phyloP scores from a whole-genome alignment of 352 stramenopile genomes.

The Pythium brachiatum region DNA sequence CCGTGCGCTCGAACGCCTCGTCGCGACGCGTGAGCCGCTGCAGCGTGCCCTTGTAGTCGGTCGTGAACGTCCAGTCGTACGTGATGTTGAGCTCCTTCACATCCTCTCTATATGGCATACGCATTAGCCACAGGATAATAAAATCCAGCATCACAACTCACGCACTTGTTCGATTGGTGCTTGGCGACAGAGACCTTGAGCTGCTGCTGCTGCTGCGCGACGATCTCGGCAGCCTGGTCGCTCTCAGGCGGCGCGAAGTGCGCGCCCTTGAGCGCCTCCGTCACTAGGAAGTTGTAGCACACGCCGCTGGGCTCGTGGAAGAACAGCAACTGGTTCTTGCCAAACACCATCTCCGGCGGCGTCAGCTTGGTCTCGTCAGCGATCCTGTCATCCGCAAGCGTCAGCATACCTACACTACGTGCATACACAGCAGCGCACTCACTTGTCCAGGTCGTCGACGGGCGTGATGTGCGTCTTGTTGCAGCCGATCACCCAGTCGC shows the following conservation, averaged over 20 bases:
- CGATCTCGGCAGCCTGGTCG: constrained; percentile 43
- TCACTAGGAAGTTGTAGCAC: constrained; percentile 73
- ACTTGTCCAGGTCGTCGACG: constrained; percentile 67
- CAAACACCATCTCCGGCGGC: constrained; percentile 85
- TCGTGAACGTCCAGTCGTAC: constrained; percentile 86
- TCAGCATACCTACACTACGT: neutral
- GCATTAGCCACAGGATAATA: too few relatives aligned
- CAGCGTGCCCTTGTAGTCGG: constrained; percentile 77
- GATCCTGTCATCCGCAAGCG: constrained; percentile 32
- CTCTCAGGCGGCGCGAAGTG: constrained; percentile 50
- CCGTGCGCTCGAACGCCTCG: constrained; percentile 22
- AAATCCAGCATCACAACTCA: too few relatives aligned
- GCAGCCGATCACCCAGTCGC: constrained; percentile 65
- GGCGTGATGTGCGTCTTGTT: constrained; percentile 86
- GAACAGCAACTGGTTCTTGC: constrained; percentile 77
- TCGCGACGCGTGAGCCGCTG: constrained; percentile 39
- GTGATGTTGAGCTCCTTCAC: constrained; percentile 83
- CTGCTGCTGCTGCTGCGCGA: constrained; percentile 72
- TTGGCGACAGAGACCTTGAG: constrained; percentile 81
- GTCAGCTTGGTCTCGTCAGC: constrained; percentile 63
- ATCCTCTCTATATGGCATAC: constrained; percentile 59
- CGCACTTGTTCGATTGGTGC: constrained; percentile 73
- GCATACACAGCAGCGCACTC: constrained; percentile 11
- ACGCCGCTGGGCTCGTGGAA: constrained; percentile 67
- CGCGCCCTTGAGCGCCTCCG: constrained; percentile 71